A percentile compares a stretch with the other conserved stretches of the same genome.
phyloP scores from a whole-genome alignment of 768 basidiomycete species.

The Multifurca ochricompacta region DNA sequence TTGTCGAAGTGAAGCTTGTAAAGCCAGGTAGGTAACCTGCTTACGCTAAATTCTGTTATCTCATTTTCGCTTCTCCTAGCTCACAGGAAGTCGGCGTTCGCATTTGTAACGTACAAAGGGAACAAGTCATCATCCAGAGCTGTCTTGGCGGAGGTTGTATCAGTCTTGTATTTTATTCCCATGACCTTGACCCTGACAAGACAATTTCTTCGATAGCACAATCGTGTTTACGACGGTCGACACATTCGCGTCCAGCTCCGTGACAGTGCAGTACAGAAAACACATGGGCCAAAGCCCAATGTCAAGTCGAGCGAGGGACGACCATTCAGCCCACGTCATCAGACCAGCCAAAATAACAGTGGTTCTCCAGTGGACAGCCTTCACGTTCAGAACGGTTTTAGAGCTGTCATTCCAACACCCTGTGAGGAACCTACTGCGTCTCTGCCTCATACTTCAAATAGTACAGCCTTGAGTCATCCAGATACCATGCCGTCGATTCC shows the following conservation, averaged over 20 bases:
- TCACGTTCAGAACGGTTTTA: neutral
- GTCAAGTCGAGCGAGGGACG: conserved; percentile 2
- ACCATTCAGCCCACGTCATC: conserved; percentile 15
- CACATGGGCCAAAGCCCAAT: conserved; percentile 27
- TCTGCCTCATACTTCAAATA: neutral
- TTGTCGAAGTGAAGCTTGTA: conserved; percentile 60
- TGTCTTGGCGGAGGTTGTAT: conserved; percentile 51
- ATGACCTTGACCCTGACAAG: conserved; percentile 1
- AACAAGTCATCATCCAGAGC: conserved; percentile 60
- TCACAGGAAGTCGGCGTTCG: conserved; percentile 62
- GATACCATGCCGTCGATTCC: neutral
- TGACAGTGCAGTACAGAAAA: conserved; percentile 48
- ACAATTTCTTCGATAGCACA: conserved; percentile 48
- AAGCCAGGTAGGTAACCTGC: conserved; percentile 45
- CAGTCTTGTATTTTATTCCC: neutral
- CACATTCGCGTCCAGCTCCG: conserved; percentile 69
- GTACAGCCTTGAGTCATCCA: neutral
- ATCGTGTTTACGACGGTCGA: conserved; percentile 59
- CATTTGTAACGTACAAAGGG: conserved; percentile 67
- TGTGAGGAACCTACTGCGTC: neutral
- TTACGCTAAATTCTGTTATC: neutral
- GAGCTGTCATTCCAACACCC: neutral
- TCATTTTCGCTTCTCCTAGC: conserved; percentile 31
- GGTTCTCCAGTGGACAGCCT: neutral
- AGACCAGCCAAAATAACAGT: neutral